Evolutionary conservation across 1,284 basidiomycete genomes (phyloP).

Genomic region (Pulveroboletus sp.): DNA sequence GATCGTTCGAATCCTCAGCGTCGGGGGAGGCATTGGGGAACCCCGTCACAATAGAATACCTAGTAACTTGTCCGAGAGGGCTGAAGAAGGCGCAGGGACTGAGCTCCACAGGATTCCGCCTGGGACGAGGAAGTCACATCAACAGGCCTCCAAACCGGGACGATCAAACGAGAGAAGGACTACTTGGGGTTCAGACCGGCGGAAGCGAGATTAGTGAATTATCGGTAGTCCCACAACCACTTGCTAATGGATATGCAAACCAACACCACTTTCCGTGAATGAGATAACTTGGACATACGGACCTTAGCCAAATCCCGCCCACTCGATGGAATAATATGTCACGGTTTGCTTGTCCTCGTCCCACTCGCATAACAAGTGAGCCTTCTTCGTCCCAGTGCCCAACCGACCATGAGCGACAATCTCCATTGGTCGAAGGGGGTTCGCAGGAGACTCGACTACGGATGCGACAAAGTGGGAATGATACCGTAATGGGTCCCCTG

Average conservation of each 20-base stretch:
- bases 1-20: constrained; percentile 62
- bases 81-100: constrained; percentile 52
- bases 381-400: constrained; percentile 97
- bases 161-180: constrained; percentile 21
- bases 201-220: constrained; percentile 41
- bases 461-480: constrained; percentile 95
- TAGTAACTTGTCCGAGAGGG: constrained; percentile 50
- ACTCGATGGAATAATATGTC: constrained; percentile 84
- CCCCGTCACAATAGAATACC: constrained; percentile 32
- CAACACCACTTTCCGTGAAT: background rate
- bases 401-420: constrained; percentile 93
- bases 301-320: constrained; percentile 84
- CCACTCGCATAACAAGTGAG: constrained; percentile 89
- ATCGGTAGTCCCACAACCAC: constrained; percentile 19
- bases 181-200: constrained; percentile 38
- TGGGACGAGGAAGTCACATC: constrained; percentile 11
- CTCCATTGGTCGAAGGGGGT: constrained; percentile 80
- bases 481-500: constrained; percentile 93
- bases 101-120: constrained; percentile 24
- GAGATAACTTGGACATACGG: background rate
- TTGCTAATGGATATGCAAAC: constrained; percentile 16
- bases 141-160: constrained; percentile 4
- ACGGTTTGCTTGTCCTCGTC: constrained; percentile 69
- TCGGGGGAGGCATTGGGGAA: constrained; percentile 44
- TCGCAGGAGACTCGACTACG: constrained; percentile 65